Percentiles rank a stretch among this genome's conserved stretches.
phyloP scores from a whole-genome alignment of 768 basidiomycete genomes.

The Suillus placidus region DNA sequence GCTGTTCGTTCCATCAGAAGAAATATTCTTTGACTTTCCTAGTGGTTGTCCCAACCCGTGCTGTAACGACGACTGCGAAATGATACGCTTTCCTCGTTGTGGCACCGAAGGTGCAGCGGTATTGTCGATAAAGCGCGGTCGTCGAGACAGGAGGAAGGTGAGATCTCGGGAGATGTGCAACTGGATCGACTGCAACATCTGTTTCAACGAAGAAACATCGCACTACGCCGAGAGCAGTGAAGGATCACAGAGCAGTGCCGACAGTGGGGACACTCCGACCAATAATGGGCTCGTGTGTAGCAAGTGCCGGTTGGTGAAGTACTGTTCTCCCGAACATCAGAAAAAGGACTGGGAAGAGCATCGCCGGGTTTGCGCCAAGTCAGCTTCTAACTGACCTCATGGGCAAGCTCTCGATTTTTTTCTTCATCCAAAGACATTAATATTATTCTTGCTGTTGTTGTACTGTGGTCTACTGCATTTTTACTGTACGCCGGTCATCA shows the following conservation, averaged over 20 bases:
- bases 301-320: conserved; percentile 78
- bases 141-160: conserved; percentile 50
- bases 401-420: neutral
- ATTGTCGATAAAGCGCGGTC: conserved; percentile 62
- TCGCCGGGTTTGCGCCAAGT: conserved; percentile 62
- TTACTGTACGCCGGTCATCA: neutral
- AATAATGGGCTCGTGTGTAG: conserved; percentile 65
- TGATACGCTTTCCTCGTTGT: conserved; percentile 75
- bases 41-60: conserved; percentile 79
- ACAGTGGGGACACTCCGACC: conserved; percentile 34
- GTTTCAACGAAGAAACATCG: conserved; percentile 51
- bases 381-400: conserved; percentile 17
- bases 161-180: conserved; percentile 74
- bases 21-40: conserved; percentile 77
- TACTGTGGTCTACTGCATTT: conserved; percentile 1
- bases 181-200: conserved; percentile 74
- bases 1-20: conserved; percentile 68
- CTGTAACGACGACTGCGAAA: conserved; percentile 81
- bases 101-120: conserved; percentile 64
- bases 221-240: conserved; percentile 41
- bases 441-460: conserved; percentile 3
- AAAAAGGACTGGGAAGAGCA: conserved; percentile 80
- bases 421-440: conserved; percentile 5
- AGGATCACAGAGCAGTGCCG: conserved; percentile 46
- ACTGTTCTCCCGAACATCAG: conserved; percentile 77